Evolutionary conservation across 2,329 filamentous ascomycete genomes (phyloP), one percentile per base, ranked within the genome.

Genomic region (Onygenales sp.): DNA sequence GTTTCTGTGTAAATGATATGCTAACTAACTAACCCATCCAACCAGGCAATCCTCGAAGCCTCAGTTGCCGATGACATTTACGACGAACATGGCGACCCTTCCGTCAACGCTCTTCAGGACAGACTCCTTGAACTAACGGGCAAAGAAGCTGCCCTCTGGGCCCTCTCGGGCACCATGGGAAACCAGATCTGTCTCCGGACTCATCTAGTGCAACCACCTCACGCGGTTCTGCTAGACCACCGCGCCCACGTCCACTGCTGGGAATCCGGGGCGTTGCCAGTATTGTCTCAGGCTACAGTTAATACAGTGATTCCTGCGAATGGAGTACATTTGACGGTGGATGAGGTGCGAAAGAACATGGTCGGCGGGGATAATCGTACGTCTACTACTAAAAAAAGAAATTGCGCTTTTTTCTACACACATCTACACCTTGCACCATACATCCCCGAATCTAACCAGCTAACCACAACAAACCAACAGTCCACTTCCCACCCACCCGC

Each of bases 91-190:
- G 60, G 61, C 27, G 63, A 65, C 31, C 45, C 49, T 9, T 60
- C 60, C 3, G 63, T 66, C 10, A 64, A 59, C 8, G 54, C 56
- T 5, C 63, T 70, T 27, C 61, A 70, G 53, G 54, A 61, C 14
- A 61, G 63, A 31, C 56, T 71, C 37, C 59, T 62, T 4, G 56
- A 57, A 14, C 51, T 70, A 2, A 65, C 65, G 1, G 68, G 68
- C 27, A 66, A 65, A 52, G 65, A 70, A 49, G 64, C 62, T 8
- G 63, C 62, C 1, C 56, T 70, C 3, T 67, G 66, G 54, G 61
- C 64, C 21, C 52, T 68, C 13, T 69, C 68, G 6, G 66, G 68
- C 2, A 71, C 68, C n/a, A 68, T 69, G 67, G 67, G 67, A n/a
- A 71, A 71, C 53, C 67, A 70, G 57, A 63, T 71, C 44, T 63